A percentile compares a stretch with the other conserved stretches of the same genome.
phyloP scores from a whole-genome alignment of 805 yeast genomes.

The Lachancea meyersii region DNA sequence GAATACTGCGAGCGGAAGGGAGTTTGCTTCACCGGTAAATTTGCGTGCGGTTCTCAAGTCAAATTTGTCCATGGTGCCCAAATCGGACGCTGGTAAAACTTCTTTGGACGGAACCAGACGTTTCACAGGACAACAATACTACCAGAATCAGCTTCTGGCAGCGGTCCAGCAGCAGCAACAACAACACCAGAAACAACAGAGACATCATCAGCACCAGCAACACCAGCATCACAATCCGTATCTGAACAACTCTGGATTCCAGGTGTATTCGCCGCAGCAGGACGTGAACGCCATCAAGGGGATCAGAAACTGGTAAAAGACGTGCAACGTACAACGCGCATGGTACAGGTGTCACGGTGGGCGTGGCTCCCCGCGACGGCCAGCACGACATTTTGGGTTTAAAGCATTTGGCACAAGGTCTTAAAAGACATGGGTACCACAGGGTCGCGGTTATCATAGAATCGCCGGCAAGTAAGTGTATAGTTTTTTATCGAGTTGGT shows the following conservation, averaged over 20 bases:
- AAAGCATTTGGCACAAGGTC: not conserved
- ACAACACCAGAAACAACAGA: constrained; percentile 13
- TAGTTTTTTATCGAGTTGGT: not conserved
- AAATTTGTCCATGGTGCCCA: constrained; percentile 1
- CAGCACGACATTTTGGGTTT: not conserved
- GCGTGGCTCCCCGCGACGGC: too few relatives aligned
- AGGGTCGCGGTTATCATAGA: not conserved
- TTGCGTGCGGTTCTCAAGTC: constrained; percentile 6
- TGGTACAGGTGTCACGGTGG: too few relatives aligned
- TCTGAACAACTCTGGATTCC: constrained; percentile 5
- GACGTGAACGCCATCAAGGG: constrained; percentile 1
- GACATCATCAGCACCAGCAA: constrained; percentile 18
- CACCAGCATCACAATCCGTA: constrained; percentile 12
- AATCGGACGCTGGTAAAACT: not conserved
- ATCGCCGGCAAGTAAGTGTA: not conserved
- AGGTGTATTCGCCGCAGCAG: constrained; percentile 1
- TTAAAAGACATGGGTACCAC: not conserved
- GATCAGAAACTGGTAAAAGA: constrained; percentile 2
- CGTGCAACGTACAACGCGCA: not conserved
- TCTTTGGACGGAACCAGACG: constrained; percentile 1
- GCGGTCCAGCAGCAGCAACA: constrained; percentile 14
- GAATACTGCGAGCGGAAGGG: not conserved
- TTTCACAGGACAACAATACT: constrained; percentile 5
- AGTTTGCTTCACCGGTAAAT: constrained; percentile 1
- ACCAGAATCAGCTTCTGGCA: constrained; percentile 9